A percentile compares a stretch with the other conserved stretches of the same genome.
Evolutionary conservation across 2,329 filamentous ascomycete species (phyloP).

Genomic region (Epichloe baconii): DNA sequence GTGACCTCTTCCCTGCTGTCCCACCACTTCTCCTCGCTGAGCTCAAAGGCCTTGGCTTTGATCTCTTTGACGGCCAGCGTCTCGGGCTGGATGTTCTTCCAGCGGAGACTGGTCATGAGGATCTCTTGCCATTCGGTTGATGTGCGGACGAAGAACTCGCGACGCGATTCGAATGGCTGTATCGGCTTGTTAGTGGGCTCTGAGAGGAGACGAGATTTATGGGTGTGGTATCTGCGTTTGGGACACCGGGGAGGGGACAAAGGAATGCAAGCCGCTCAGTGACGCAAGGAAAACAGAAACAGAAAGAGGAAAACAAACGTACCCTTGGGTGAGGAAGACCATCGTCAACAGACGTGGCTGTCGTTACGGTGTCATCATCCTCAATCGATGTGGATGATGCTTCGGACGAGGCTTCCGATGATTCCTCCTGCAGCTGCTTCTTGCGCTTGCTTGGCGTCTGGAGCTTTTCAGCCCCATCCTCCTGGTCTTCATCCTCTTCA

Average conservation of each 20-base stretch:
- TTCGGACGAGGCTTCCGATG: slow-evolving; percentile 25
- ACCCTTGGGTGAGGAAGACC: slow-evolving; percentile 58
- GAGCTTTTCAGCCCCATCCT: slow-evolving; percentile 25
- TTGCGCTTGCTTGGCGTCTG: slow-evolving; percentile 42
- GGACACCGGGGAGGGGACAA: no score
- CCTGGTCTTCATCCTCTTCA: slow-evolving; percentile 34
- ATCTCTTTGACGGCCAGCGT: slow-evolving; percentile 76
- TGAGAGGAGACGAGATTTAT: not conserved
- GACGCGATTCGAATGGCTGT: slow-evolving; percentile 76
- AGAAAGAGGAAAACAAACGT: slow-evolving; percentile 12
- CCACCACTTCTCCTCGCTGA: slow-evolving; percentile 98
- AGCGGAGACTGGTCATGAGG: slow-evolving; percentile 61
- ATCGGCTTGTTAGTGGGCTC: slow-evolving; percentile 22
- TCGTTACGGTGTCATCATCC: slow-evolving; percentile 35
- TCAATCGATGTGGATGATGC: slow-evolving; percentile 19
- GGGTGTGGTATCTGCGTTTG: not conserved
- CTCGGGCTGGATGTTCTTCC: slow-evolving; percentile 53
- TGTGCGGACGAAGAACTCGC: slow-evolving; percentile 85
- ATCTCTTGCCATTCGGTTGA: slow-evolving; percentile 84
- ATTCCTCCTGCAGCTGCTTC: slow-evolving; percentile 40
- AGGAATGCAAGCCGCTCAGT: no score
- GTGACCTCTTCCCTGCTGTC: slow-evolving; percentile 90
- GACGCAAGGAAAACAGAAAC: not conserved
- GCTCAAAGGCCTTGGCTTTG: slow-evolving; percentile 77
- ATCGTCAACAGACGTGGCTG: slow-evolving; percentile 50